phyloP scores from a whole-genome alignment of 2,329 filamentous ascomycete genomes.

The Arthrinium puccinioides region DNA sequence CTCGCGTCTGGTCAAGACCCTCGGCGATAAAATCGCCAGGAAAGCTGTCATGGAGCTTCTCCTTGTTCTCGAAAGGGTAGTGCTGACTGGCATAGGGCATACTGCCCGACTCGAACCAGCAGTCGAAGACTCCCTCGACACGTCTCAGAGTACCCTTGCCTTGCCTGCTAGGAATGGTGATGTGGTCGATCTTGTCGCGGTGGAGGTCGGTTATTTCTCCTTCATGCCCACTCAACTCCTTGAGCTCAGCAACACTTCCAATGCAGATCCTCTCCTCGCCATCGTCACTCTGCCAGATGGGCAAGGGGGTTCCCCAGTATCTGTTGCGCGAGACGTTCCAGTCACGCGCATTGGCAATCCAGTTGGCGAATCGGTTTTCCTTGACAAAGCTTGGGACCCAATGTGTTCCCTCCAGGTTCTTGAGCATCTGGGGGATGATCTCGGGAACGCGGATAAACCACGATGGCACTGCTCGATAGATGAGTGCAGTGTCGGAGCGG shows the following conservation, averaged over 20 bases:
- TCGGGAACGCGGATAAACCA: conserved; percentile 91
- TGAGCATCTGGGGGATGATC: conserved; percentile 80
- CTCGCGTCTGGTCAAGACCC: conserved; percentile 85
- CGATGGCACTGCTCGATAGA: conserved; percentile 84
- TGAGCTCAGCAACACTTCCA: conserved; percentile 78
- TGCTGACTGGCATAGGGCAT: conserved; percentile 92
- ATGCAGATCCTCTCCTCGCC: conserved; percentile 79
- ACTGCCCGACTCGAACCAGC: conserved; percentile 93
- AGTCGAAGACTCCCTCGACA: conserved; percentile 87
- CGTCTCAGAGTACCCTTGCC: conserved; percentile 78
- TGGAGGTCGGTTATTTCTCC: conserved; percentile 82
- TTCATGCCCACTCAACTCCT: conserved; percentile 76
- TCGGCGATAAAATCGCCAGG: conserved; percentile 94
- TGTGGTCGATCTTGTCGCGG: conserved; percentile 85
- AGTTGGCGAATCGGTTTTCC: conserved; percentile 82
- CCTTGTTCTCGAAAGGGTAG: conserved; percentile 85
- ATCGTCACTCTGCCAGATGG: conserved; percentile 87
- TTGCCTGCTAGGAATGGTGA: conserved; percentile 85
- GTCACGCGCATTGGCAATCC: conserved; percentile 85
- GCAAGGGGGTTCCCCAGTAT: conserved; percentile 92
- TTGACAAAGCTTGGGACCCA: conserved; percentile 92
- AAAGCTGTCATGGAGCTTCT: conserved; percentile 72
- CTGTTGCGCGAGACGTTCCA: conserved; percentile 94
- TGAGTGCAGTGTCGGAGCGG: conserved; percentile 89
- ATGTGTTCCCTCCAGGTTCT: conserved; percentile 80